Evolutionary conservation across 2,329 filamentous ascomycete genomes (phyloP), one percentile per base, ranked within the genome.

Genomic region (Fusarium albosuccineum): DNA sequence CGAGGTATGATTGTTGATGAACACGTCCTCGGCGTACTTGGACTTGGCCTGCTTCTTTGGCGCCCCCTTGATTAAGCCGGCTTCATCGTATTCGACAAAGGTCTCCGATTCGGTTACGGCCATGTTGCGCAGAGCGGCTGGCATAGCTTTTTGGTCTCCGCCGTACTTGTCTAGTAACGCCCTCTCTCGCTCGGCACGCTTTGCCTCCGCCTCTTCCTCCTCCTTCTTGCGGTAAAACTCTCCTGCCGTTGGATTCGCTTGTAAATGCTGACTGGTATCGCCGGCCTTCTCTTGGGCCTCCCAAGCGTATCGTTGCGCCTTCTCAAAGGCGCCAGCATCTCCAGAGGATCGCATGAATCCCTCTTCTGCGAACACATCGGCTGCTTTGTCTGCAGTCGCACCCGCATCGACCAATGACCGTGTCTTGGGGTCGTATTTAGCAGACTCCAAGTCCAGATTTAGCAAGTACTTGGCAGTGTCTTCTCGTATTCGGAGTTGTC

Each of bases 341-440:
- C 96, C 96, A 1, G 93, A 94, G 2, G 90, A 91, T 42, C 91
- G 89, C 81, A 97, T 88, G 78, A 97, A 98, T 45, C 95, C 95
- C 73, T 98, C 94, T 73, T 98, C 96, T 5, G 94, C 94, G 57
- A 96, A 95, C 6, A 97, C 80, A 30, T 91, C 89, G 8, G 94
- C 92, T 3, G 92, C 92, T 70, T 90, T 91, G 80, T 97, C 93
- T 22, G 87, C 87, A 33, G 90, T 92, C 7, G 92, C 93, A 48
- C 94, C 93, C 66, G 88, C 89, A 75, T 97, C 93, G 22, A 97
- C 91, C 85, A 99, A 93, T 9, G 92, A 91, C 72, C 96, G 87
- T 11, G 94, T 97, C 77, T 99, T 99, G 0, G 96, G 96, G 75
- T 99, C 95, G 80, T 99, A 99, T 78, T 97, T 97, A 2, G 97